Percentiles rank a stretch among this genome's conserved stretches.
These are phyloP conservation scores for Cutaneotrichosporon sp. DNA, from an alignment of 1,284 basidiomycete species.

Conservation along the genomic window DNA sequence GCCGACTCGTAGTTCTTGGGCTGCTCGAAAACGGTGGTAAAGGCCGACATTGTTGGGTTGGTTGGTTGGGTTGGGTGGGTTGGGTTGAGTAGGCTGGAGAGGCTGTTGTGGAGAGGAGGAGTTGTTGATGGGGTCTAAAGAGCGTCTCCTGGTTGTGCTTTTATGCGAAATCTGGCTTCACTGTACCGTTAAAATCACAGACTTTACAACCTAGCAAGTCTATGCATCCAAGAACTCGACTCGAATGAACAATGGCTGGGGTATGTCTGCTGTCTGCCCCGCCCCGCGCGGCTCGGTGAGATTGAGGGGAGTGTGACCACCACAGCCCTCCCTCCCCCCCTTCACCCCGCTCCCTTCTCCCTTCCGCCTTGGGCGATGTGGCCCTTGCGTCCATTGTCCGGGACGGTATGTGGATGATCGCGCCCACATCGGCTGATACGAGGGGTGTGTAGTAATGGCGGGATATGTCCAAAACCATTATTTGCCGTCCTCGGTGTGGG, in stretches of 20 bases:
- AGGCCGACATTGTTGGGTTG: neutral
- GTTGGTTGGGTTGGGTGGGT: neutral
- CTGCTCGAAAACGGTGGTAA: slow-evolving; percentile 1
- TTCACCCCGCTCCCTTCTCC: too few relatives aligned
- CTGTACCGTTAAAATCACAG: neutral
- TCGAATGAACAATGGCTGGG: neutral
- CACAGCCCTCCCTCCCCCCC: too few relatives aligned
- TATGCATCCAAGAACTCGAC: neutral
- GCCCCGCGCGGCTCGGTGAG: neutral
- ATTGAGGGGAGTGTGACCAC: neutral
- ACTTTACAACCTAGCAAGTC: neutral
- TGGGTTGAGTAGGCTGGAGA: neutral
- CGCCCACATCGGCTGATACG: too few relatives aligned
- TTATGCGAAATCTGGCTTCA: neutral
- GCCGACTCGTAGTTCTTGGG: neutral
- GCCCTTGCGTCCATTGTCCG: neutral
- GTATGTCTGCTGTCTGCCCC: neutral
- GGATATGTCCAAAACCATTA: too few relatives aligned
- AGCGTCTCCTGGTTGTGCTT: neutral
- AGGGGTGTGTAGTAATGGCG: too few relatives aligned
- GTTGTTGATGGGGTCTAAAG: neutral
- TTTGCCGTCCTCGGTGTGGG: too few relatives aligned
- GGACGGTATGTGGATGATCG: too few relatives aligned
- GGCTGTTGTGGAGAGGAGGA: neutral
- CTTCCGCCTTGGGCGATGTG: neutral